phyloP scores from a whole-genome alignment of 768 basidiomycete species.

The Lactarius tabidus region DNA sequence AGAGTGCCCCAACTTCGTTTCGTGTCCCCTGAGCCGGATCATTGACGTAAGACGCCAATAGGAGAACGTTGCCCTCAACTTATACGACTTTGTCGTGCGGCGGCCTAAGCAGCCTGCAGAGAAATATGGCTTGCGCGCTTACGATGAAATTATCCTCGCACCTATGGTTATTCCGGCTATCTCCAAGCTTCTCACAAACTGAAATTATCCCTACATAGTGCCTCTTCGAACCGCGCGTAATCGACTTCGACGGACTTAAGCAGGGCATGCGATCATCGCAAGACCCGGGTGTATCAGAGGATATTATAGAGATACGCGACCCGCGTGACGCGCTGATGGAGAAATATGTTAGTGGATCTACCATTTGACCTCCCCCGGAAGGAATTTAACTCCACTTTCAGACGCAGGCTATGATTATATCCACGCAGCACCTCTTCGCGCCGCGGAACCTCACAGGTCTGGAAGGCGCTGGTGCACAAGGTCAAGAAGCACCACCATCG shows the following conservation, averaged over 20 bases:
- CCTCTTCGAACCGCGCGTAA: constrained; percentile 88
- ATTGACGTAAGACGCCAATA: constrained; percentile 32
- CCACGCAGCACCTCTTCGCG: constrained; percentile 73
- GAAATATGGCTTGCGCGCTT: constrained; percentile 87
- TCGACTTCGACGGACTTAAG: constrained; percentile 82
- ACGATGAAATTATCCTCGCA: constrained; percentile 93
- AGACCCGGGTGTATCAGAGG: constrained; percentile 65
- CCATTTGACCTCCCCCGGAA: background rate
- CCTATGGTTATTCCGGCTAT: constrained; percentile 65
- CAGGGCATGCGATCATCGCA: constrained; percentile 46
- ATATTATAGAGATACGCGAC: constrained; percentile 46
- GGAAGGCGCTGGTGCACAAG: constrained; percentile 9
- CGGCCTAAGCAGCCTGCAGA: constrained; percentile 68
- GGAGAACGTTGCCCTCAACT: constrained; percentile 85
- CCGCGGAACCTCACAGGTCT: constrained; percentile 18
- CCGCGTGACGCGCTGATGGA: constrained; percentile 31
- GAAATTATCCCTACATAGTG: constrained; percentile 46
- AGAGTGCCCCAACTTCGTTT: constrained; percentile 26
- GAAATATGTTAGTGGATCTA: constrained; percentile 37
- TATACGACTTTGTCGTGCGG: constrained; percentile 88
- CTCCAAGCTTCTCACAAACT: background rate
- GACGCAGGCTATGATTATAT: constrained; percentile 90
- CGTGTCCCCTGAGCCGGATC: background rate
- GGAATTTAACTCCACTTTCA: constrained; percentile 32
- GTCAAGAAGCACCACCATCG: constrained; percentile 20